phyloP scores from a whole-genome alignment of 2,329 filamentous ascomycete species.

The Clonostachys rosea region DNA sequence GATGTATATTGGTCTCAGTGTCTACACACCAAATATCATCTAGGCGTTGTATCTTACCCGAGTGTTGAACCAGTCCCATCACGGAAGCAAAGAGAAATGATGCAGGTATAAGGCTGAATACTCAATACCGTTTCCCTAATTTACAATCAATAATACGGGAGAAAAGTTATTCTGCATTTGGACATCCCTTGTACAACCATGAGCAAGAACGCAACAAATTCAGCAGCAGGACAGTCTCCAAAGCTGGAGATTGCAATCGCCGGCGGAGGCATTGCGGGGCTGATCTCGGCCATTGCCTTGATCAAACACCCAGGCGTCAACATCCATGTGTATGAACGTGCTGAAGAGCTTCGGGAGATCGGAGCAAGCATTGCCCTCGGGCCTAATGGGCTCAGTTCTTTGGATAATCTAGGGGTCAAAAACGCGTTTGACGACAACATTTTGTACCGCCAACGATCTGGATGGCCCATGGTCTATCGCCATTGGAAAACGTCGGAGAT shows the following conservation, averaged over 20 bases:
- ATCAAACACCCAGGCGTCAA: conserved; percentile 30
- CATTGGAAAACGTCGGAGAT: conserved; percentile 37
- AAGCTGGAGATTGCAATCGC: conserved; percentile 37
- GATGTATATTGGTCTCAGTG: too few relatives aligned
- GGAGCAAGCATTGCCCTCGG: conserved; percentile 44
- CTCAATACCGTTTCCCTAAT: too few relatives aligned
- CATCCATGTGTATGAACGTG: conserved; percentile 44
- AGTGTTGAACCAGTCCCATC: too few relatives aligned
- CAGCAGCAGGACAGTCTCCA: neutral
- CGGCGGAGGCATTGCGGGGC: conserved; percentile 45
- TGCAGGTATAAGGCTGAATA: too few relatives aligned
- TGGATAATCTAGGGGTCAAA: conserved; percentile 42
- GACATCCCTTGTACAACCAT: too few relatives aligned
- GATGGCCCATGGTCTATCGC: conserved; percentile 36
- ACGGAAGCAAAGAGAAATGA: too few relatives aligned
- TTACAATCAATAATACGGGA: too few relatives aligned
- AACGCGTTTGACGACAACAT: conserved; percentile 34
- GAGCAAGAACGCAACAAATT: neutral
- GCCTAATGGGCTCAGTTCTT: conserved; percentile 45
- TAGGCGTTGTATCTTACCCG: too few relatives aligned
- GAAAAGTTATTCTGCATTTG: too few relatives aligned
- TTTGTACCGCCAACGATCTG: conserved; percentile 31
- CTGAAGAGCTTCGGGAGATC: conserved; percentile 37
- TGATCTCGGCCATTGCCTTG: conserved; percentile 40
- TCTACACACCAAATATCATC: too few relatives aligned